Evolutionary conservation across 176 grass and related monocot species (phyloP).

Genomic region (Cenchrus purpureus): DNA sequence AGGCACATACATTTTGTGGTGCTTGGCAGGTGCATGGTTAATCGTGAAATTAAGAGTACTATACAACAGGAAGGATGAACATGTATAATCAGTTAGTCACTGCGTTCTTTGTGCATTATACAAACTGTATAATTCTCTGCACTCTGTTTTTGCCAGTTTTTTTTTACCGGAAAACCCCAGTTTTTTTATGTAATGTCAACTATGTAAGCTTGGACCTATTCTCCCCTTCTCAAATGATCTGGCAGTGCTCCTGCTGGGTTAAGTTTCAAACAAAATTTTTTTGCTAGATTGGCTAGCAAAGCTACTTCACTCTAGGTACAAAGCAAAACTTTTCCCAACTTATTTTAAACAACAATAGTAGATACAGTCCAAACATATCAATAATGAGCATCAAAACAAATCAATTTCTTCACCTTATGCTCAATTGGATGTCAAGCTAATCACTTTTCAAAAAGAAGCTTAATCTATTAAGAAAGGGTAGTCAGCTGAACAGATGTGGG

Average conservation of each 20-base stretch:
- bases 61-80: not conserved
- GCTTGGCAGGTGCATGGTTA: too few relatives aligned
- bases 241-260: too few relatives aligned
- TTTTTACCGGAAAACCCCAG: not conserved
- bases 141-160: not conserved
- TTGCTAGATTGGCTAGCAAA: not conserved
- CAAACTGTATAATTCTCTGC: not conserved
- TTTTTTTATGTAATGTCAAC: not conserved
- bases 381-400: not conserved
- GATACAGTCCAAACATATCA: not conserved
- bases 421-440: not conserved
- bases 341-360: not conserved
- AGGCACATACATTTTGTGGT: too few relatives aligned
- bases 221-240: too few relatives aligned
- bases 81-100: not conserved
- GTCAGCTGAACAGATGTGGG: too few relatives aligned
- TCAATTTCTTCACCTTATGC: not conserved
- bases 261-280: not conserved
- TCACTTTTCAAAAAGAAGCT: not conserved
- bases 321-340: not conserved
- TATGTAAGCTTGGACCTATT: too few relatives aligned
- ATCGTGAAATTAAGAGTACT: not conserved
- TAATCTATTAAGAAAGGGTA: too few relatives aligned
- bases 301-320: not conserved
- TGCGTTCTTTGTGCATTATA: too few relatives aligned